Base-by-base conservation (phyloP, 345 rosid genomes). In the Eucalyptus pauciflora region DNA sequence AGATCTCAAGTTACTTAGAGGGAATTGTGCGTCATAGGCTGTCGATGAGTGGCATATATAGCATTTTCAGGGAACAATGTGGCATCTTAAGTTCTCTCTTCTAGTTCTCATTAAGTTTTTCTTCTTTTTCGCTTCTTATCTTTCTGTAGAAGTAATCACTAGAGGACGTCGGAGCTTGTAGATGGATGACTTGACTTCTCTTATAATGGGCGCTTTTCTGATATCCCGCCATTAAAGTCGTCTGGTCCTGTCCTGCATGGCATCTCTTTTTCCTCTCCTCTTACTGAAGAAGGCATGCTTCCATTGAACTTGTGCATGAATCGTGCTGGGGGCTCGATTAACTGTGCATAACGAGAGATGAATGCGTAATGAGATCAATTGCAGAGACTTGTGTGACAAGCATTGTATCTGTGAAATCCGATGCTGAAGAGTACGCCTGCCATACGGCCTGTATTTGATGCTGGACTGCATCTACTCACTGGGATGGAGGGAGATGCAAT, bases 141-240 rank as follows among this genome's bases (percentile, higher is more conserved):
- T 17, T 86, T 50, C 48, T 91, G 93, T 92, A 90, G 93, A 89
- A 89, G 89, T 89, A 88, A 88, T 69, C 88, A 60, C 48, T 86
- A 41, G 89, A 85, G 62, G 91, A 86, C 80, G 79, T 48, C 46
- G 87, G 91, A 60, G 89, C 88, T 56, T 92, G 93, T 90, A 92
- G 94, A 91, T 91, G 89, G 86, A 87, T 91, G 91, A 67, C 33
- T 88, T 62, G 56, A 88, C 90, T 79, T 76, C 58, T 50, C 76
- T 85, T 87, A 56, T 76, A 89, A 91, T 90, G 91, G 88, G 85
- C 88, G 89, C 76, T 91, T 91, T 79, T 86, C 37, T 87, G 18
- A 37, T 80, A 16, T 27, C 20, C 29, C 46, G 15, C 14, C 17
- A 10, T 12, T 41, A 71, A 81, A 29, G 52, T 89, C 43, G 51